Evolutionary conservation across 179 eudicot species (phyloP).

Genomic region (Carnegiea gigantea): DNA sequence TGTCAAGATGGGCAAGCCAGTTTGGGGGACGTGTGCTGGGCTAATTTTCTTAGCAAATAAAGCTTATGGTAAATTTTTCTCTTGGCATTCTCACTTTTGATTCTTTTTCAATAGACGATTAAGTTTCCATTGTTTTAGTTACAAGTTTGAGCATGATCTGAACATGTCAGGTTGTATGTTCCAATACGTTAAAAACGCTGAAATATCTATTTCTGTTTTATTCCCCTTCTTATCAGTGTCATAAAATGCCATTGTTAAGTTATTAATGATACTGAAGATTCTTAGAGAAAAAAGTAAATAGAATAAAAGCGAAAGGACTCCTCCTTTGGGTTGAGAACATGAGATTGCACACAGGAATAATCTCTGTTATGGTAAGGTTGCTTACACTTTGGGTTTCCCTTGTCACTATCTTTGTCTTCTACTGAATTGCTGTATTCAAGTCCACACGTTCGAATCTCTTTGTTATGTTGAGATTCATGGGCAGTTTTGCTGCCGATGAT

Average conservation of each 20-base stretch:
- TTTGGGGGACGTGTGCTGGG: constrained; percentile 99
- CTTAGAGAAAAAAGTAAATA: too few relatives aligned
- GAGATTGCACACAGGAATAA: too few relatives aligned
- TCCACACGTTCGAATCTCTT: background rate
- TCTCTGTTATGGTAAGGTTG: background rate
- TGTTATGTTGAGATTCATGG: background rate
- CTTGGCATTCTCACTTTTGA: constrained; percentile 9
- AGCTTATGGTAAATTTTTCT: constrained; percentile 54
- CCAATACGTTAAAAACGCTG: background rate
- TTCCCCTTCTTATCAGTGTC: background rate
- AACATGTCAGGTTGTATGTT: background rate
- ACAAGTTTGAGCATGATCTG: background rate
- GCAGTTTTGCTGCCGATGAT: too few relatives aligned
- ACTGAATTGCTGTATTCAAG: background rate
- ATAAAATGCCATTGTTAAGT: background rate
- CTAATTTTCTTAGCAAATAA: constrained; percentile 89
- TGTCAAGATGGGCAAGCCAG: constrained; percentile 86
- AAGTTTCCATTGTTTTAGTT: background rate
- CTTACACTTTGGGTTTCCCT: too few relatives aligned
- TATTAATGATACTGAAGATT: too few relatives aligned
- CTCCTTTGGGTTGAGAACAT: too few relatives aligned
- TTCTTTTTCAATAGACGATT: background rate
- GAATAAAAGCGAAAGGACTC: too few relatives aligned
- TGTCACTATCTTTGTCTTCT: background rate
- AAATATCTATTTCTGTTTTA: background rate